Base-by-base conservation (phyloP, 495 filamentous ascomycete genomes). In the Hypoxylon lienhwacheense region DNA sequence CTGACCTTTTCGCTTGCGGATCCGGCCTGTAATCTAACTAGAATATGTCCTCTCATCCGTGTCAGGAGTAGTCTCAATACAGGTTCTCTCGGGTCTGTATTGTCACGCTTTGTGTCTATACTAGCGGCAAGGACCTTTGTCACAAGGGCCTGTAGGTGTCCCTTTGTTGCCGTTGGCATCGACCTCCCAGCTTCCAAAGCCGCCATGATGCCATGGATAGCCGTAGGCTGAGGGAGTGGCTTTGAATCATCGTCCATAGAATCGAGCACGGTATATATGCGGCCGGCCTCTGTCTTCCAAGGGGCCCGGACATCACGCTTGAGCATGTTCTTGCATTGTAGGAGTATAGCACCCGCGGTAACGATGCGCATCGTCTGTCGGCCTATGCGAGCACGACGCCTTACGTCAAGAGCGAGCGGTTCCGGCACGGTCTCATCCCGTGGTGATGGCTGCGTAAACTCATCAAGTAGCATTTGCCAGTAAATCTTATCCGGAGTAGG, bases 261-360 rank as follows among this genome's bases (percentile, higher is more conserved):
- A 54, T 77, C 73, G 3, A 79, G 70, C 0, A 83, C 73, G 7
- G 69, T 62, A 10, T 86, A 74, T 53, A 97, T 85, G 4, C 91
- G 84, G 25, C 84, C 80, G 0, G 91, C 89, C 62, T 97, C 90
- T 7, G 79, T 75, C 70, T 88, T 91, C 95, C 95, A 98, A 37
- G 89, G 87, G 2, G 81, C 83, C 22, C 93, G 85, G 14, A 91
- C 87, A 68, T 97, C 92, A 15, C 93, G 86, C 70, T 95, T 95
- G 35, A 98, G 84, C 7, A 97, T 77, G 64, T 96, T 97, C 76
- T 98, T 98, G 59, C 88, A 90, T 1, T 95, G 95, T 24, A 97
- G 70, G 5, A 95, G 77, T 46, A 97, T 91, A 12, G 89, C 88
- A 2, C 78, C 80, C 5, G 90, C 81, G 14, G 89, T 88, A 16